Evolutionary conservation across 2,329 filamentous ascomycete species (phyloP), one percentile per base, ranked within the genome.

Genomic region (Nectriaceae sp.): DNA sequence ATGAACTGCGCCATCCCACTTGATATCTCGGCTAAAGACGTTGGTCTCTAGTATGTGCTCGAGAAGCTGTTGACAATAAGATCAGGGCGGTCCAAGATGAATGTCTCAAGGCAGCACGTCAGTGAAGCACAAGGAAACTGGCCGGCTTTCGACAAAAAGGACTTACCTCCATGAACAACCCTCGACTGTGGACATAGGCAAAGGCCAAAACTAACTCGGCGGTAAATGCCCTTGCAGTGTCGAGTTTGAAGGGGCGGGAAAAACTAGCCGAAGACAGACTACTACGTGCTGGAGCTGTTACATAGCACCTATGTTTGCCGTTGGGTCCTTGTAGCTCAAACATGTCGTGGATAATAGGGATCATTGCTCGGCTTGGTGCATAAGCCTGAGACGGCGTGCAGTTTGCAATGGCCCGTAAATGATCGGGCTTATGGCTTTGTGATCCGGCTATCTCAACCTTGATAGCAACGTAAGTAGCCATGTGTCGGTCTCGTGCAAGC

Each of bases 141-240:
- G n/a, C n/a, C n/a, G n/a, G n/a, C n/a, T n/a, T n/a, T n/a, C n/a
- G n/a, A n/a, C n/a, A n/a, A n/a, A n/a, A n/a, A n/a, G 13, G 29
- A 29, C n/a, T 40, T 31, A 64, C 61, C 56, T 40, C 68, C 67
- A 52, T 73, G 67, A 29, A 65, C 64, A 60, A 60, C 11, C 65
- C 63, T 15, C 51, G 55, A 3, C 56, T 42, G 47, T 70, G 66
- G 4, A 65, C 40, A 43, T 62, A 57, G 2, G 60, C 58, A 13
- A 72, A 60, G 6, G 59, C 67, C 33, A 66, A 58, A 11, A 43
- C 47, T 21, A 65, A 54, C 42, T 68, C 60, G 24, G 59, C 59
- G 16, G 63, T 54, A 39, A 67, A 42, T 31, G 60, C 58, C 6
- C 64, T 45, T 16, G 64, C 61, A 31, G 64, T 59, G 18, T 53